Evolutionary conservation across 129 eudicot genomes (phyloP), one percentile per base, ranked within the genome.

Genomic region (Tanacetum coccineum): DNA sequence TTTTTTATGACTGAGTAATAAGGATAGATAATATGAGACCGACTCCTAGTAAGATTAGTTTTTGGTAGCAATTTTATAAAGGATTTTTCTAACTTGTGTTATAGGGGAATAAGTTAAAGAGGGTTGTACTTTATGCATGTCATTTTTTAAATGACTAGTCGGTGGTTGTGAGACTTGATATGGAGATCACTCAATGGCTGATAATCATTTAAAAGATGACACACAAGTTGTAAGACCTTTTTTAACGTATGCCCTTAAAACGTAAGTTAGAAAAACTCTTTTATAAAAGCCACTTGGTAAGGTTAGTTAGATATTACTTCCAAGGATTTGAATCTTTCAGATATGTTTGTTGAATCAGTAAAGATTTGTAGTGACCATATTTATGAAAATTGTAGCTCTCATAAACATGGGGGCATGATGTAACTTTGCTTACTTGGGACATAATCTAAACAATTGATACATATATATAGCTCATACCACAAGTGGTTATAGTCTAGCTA

Each of bases 391-490:
- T 44, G 74, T 70, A 42, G 46, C 45, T 25, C 36, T 25, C 0
- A 22, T 57, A 6, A 6, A 25, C 52, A 4, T 57, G 20, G 28
- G 42, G 13, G n/a, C 46, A 70, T 70, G 74, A 70, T 57, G 66
- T 54, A 69, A 69, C 64, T 19, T 54, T 68, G 13, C 32, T 8
- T 42, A 25, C 30, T 17, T 3, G 6, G 18, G 9, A 13, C 22
- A 15, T 18, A 6, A 32, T 11, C 0, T 8, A 49, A 18, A 50
- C 47, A 28, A 0, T 46, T 22, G 3, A 9, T 46, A 14, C 4
- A 13, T n/a, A 47, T 53, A 0, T 54, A 47, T 47, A 47, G 13
- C 9, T 46, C 0, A 46, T 30, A 46, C n/a, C 9, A 46, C 51
- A 46, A 46, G n/a, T 46, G n/a, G 4, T 46, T 48, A 48, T 11